A percentile compares a stretch with the other conserved stretches of the same genome.
phyloP scores from a whole-genome alignment of 1,284 basidiomycete species.

The Puccinia horiana region DNA sequence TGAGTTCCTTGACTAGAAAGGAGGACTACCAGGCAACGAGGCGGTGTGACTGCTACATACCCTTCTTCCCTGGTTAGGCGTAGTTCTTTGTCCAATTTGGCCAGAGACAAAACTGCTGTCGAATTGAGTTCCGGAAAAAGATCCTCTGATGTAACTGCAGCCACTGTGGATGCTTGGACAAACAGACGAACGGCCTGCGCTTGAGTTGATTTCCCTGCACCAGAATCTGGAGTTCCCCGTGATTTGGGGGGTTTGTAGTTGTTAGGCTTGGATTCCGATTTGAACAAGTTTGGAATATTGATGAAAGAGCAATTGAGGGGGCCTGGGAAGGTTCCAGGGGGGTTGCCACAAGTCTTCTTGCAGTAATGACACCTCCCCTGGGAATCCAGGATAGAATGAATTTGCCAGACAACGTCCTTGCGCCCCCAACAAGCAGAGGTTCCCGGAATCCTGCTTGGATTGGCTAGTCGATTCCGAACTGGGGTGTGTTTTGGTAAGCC shows the following conservation, averaged over 20 bases:
- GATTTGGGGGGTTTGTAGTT: neutral
- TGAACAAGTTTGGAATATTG: neutral
- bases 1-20: too few species aligned
- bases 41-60: too few species aligned
- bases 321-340: neutral
- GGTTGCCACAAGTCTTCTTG: conserved; percentile 6
- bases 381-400: neutral
- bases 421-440: too few species aligned
- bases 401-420: neutral
- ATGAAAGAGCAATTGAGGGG: neutral
- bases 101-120: neutral
- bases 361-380: conserved; percentile 12
- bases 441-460: neutral
- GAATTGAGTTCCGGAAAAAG: neutral
- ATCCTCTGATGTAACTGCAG: neutral
- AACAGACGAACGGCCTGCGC: neutral
- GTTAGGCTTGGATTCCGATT: neutral
- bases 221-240: neutral
- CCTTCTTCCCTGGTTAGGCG: too few species aligned
- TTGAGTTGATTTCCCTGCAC: neutral
- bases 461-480: too few species aligned
- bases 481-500: too few species aligned
- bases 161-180: neutral
- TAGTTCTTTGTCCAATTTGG: too few species aligned
- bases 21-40: too few species aligned